Conservation (phyloP, 164 flowering plant genomes). For the Aristolochia contorta region DNA sequence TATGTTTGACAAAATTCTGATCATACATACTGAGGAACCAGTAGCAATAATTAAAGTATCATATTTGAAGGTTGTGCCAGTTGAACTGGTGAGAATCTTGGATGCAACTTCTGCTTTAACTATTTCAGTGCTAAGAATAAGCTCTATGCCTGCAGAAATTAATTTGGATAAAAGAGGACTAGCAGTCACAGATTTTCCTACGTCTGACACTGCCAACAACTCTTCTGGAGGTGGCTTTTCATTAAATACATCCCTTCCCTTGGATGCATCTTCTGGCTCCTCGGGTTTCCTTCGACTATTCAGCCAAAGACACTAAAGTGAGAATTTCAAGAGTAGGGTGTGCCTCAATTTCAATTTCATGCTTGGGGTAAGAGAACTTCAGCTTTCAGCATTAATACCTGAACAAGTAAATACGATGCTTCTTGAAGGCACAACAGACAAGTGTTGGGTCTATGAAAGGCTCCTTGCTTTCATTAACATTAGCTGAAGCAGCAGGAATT, state of each 20-base stretch:
- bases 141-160: constrained; percentile 59
- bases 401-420: constrained; percentile 84
- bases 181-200: constrained; percentile 84
- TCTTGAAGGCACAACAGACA: constrained; percentile 97
- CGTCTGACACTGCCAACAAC: constrained; percentile 82
- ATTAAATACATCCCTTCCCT: constrained; percentile 96
- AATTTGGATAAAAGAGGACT: not conserved
- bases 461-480: constrained; percentile 91
- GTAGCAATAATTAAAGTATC: too few species aligned
- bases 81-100: too few species aligned
- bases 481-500: constrained; percentile 77
- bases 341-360: too few species aligned
- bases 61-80: too few species aligned
- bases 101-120: too few species aligned
- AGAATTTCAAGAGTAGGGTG: too few species aligned
- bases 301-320: not conserved
- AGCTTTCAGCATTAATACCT: constrained; percentile 33
- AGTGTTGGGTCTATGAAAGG: constrained; percentile 89
- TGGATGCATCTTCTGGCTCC: constrained; percentile 98
- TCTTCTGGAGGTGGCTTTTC: constrained; percentile 99
- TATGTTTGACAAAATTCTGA: too few species aligned
- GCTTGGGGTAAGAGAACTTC: too few species aligned
- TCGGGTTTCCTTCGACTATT: constrained; percentile 89
- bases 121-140: too few species aligned
- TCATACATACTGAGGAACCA: too few species aligned